Evolutionary conservation across 192 early-diverging fungal species (phyloP).

Genomic region (Coemansia sp.): DNA sequence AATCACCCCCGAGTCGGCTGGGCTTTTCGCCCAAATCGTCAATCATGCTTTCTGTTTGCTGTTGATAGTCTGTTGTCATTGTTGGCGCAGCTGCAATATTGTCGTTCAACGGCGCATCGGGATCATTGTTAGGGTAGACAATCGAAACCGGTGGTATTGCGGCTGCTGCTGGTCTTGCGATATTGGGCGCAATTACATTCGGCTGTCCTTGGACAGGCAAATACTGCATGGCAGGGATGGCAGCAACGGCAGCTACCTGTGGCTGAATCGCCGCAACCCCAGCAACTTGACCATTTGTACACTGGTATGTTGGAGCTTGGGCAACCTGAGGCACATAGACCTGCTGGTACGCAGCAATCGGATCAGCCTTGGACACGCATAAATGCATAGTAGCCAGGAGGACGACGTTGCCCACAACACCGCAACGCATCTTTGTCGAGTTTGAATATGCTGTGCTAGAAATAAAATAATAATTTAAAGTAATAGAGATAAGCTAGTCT

Average conservation of each 20-base stretch:
- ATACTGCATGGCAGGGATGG: background rate
- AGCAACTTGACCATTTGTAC: conserved; percentile 4
- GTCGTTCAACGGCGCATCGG: background rate
- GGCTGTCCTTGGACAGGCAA: background rate
- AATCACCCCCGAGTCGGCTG: background rate
- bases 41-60: background rate
- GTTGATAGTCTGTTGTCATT: background rate
- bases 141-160: background rate
- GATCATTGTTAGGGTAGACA: background rate
- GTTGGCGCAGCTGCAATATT: background rate
- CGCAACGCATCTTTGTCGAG: background rate
- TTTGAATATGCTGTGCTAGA: background rate
- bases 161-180: background rate
- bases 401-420: background rate
- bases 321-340: background rate
- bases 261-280: background rate
- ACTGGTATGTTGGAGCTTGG: conserved; percentile 3
- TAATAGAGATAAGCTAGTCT: background rate
- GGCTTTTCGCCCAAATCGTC: background rate
- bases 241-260: conserved; percentile 3
- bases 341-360: conserved; percentile 8
- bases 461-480: background rate
- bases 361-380: background rate
- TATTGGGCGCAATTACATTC: background rate
- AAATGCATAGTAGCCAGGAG: background rate